Evolutionary conservation across 495 filamentous ascomycete genomes (phyloP).

Genomic region (Trypethelium eluteriae): DNA sequence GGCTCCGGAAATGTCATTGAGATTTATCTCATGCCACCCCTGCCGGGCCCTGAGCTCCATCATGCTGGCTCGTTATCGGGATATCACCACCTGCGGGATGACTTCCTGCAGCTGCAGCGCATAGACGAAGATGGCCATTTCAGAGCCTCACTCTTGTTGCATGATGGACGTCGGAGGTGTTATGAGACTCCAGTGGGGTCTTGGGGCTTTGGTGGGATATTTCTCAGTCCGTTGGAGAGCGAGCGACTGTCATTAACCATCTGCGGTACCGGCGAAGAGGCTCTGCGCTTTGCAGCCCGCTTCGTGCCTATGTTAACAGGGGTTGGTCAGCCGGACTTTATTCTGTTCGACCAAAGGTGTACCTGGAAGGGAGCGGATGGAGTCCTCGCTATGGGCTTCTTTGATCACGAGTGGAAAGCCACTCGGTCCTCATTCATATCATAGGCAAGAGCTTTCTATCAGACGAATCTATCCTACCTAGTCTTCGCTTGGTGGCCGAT

Average conservation of each 20-base stretch:
- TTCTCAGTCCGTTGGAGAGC: constrained; percentile 40
- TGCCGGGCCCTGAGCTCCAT: too few relatives aligned
- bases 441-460: background rate
- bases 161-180: background rate
- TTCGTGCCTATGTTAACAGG: constrained; percentile 52
- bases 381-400: constrained; percentile 47
- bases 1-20: constrained; percentile 28
- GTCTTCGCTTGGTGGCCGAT: too few relatives aligned
- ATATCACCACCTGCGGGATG: background rate
- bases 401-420: constrained; percentile 49
- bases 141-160: background rate
- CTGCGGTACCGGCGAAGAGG: constrained; percentile 45
- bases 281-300: constrained; percentile 46
- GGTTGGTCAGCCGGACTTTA: constrained; percentile 52
- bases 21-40: background rate
- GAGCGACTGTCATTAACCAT: constrained; percentile 48
- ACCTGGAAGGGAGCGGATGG: constrained; percentile 49
- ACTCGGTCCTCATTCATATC: constrained; percentile 38
- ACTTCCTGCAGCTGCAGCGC: background rate
- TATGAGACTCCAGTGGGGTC: background rate
- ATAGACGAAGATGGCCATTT: constrained; percentile 17
- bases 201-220: constrained; percentile 41
- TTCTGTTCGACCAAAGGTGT: constrained; percentile 41
- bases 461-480: too few relatives aligned
- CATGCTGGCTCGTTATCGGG: background rate